Percentiles rank a stretch among this genome's conserved stretches.
phyloP scores from a whole-genome alignment of 2,329 filamentous ascomycete species.

The Hypoxylon sp. region DNA sequence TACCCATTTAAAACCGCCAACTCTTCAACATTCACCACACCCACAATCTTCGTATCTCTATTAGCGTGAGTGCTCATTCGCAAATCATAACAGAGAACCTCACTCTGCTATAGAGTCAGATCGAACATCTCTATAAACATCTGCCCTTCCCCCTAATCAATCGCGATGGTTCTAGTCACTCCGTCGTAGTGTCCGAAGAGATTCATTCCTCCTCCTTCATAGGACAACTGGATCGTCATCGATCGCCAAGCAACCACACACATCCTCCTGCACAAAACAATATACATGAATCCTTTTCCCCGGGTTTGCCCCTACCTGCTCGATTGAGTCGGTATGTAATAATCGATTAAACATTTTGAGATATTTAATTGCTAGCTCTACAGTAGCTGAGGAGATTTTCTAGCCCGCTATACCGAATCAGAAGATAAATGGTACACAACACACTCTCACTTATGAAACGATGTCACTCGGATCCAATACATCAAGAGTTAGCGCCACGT shows the following conservation, averaged over 20 bases:
- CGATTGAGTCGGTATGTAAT: conserved; percentile 20
- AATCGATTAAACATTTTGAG: conserved; percentile 24
- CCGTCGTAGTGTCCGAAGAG: conserved; percentile 14
- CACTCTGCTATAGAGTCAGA: conserved; percentile 18
- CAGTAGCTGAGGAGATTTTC: background rate
- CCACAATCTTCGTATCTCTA: conserved; percentile 18
- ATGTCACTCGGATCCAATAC: conserved; percentile 12
- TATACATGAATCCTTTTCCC: conserved; percentile 39
- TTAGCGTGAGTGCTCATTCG: conserved; percentile 32
- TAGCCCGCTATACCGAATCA: conserved; percentile 24
- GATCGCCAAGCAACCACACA: conserved; percentile 16
- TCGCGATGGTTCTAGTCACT: conserved; percentile 14
- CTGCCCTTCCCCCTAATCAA: conserved; percentile 21
- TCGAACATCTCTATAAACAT: conserved; percentile 1
- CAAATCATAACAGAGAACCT: conserved; percentile 31
- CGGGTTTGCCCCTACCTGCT: conserved; percentile 34
- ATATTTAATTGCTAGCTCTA: conserved; percentile 13
- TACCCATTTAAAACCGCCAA: conserved; percentile 22
- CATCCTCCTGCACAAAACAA: conserved; percentile 26
- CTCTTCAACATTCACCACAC: conserved; percentile 16
- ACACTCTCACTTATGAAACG: conserved; percentile 35
- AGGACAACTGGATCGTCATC: conserved; percentile 7
- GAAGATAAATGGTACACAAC: conserved; percentile 24
- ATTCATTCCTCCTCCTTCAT: conserved; percentile 13
- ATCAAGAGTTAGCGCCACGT: conserved; percentile 10